phyloP scores from a whole-genome alignment of 352 stramenopile genomes.

The Phytopythium oedochilum region DNA sequence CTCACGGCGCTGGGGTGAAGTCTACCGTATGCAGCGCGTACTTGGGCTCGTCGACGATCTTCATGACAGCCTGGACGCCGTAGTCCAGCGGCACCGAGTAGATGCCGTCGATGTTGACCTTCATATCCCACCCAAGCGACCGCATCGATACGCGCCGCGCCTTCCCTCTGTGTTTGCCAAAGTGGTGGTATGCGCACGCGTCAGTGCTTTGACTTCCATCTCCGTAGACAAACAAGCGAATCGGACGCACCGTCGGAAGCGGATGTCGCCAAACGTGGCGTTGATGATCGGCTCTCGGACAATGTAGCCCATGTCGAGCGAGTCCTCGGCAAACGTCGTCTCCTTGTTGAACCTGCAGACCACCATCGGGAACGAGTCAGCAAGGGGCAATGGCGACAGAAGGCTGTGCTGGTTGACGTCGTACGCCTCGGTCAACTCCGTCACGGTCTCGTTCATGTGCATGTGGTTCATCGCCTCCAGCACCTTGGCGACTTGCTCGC shows the following conservation, averaged over 20 bases:
- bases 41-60: slow-evolving; percentile 84
- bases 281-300: slow-evolving; percentile 88
- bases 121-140: slow-evolving; percentile 88
- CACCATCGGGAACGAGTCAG: background rate
- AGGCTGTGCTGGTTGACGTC: too few species aligned
- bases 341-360: slow-evolving; percentile 75
- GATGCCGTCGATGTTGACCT: slow-evolving; percentile 84
- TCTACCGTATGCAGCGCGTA: slow-evolving; percentile 84
- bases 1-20: slow-evolving; percentile 26
- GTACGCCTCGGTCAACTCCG: slow-evolving; percentile 82
- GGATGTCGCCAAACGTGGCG: slow-evolving; percentile 86
- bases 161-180: slow-evolving; percentile 45
- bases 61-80: slow-evolving; percentile 88
- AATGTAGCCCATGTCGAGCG: slow-evolving; percentile 83
- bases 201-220: too few species aligned
- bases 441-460: slow-evolving; percentile 86
- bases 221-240: background rate
- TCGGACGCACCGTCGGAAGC: slow-evolving; percentile 63
- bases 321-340: slow-evolving; percentile 81
- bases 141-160: slow-evolving; percentile 83
- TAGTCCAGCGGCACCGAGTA: slow-evolving; percentile 87
- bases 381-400: too few species aligned
- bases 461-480: slow-evolving; percentile 82
- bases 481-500: slow-evolving; percentile 82
- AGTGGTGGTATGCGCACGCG: too few species aligned